These are phyloP conservation scores for Eucalyptus tenuipes DNA, from an alignment of 345 rosid species.

Conservation along the genomic window DNA sequence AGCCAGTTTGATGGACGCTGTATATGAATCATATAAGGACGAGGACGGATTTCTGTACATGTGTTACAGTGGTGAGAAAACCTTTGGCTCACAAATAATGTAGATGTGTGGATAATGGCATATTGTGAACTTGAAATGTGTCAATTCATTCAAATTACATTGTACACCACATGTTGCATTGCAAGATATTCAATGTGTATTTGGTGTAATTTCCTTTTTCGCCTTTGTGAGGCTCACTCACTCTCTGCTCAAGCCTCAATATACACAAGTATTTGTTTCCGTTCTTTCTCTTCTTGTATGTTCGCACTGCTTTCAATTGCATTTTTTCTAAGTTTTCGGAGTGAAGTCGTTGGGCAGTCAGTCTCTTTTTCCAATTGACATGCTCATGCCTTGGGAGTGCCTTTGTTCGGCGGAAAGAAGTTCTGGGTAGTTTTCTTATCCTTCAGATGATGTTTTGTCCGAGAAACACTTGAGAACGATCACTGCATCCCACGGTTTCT, in stretches of 20 bases:
- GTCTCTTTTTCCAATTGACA: neutral
- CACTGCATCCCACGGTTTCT: neutral
- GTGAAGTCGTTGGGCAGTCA: neutral
- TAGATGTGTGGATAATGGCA: neutral
- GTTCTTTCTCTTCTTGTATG: neutral
- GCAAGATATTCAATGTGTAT: neutral
- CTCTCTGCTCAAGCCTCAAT: neutral
- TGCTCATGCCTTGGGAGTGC: neutral
- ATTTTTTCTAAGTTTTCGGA: neutral
- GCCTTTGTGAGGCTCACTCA: neutral
- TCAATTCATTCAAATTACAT: neutral
- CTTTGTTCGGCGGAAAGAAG: neutral
- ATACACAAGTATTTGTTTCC: neutral
- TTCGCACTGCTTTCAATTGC: neutral
- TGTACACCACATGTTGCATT: neutral
- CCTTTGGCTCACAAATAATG: conserved; percentile 28
- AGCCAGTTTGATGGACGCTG: conserved; percentile 58
- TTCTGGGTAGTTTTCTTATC: neutral
- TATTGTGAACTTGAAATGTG: neutral
- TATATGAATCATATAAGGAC: conserved; percentile 68
- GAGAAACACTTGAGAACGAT: neutral
- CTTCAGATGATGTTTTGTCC: neutral
- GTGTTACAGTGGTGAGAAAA: conserved; percentile 85
- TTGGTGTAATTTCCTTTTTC: neutral
- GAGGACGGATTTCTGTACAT: conserved; percentile 84